Conservation (phyloP, 129 eudicot species). For the Lactuca sativa region DNA sequence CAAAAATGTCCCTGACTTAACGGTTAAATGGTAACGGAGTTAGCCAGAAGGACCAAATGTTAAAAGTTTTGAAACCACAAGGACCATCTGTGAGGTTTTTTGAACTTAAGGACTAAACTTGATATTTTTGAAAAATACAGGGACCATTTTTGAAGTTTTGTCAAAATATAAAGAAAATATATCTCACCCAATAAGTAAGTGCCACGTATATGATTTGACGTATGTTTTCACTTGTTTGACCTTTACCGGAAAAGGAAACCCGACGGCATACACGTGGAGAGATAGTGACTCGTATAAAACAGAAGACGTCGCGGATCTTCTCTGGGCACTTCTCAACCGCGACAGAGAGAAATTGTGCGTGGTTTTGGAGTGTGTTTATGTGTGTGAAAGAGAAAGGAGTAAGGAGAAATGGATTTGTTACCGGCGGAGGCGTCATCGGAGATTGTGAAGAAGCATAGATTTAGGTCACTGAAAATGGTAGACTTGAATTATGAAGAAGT, state of each 20-base stretch:
- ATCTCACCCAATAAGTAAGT: neutral
- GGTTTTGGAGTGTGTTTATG: neutral
- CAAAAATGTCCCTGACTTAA: no score
- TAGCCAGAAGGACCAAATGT: no score
- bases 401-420: conserved; percentile 60
- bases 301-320: conserved; percentile 15
- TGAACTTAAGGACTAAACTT: no score
- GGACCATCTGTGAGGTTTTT: no score
- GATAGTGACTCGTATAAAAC: conserved; percentile 12
- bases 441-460: conserved; percentile 54
- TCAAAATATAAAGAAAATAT: no score
- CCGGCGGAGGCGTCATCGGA: conserved; percentile 61
- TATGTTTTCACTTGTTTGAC: conserved; percentile 9
- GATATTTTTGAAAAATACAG: no score
- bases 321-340: conserved; percentile 13
- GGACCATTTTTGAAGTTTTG: no score
- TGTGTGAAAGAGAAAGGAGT: neutral
- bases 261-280: conserved; percentile 7
- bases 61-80: no score
- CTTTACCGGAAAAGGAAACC: conserved; percentile 12
- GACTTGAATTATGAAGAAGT: conserved; percentile 57
- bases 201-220: conserved; percentile 8
- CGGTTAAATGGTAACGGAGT: no score
- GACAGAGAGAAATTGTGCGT: neutral
- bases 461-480: conserved; percentile 75